These are phyloP conservation scores for Boletus sp. DNA, from an alignment of 1,284 basidiomycete genomes.

Conservation along the genomic window DNA sequence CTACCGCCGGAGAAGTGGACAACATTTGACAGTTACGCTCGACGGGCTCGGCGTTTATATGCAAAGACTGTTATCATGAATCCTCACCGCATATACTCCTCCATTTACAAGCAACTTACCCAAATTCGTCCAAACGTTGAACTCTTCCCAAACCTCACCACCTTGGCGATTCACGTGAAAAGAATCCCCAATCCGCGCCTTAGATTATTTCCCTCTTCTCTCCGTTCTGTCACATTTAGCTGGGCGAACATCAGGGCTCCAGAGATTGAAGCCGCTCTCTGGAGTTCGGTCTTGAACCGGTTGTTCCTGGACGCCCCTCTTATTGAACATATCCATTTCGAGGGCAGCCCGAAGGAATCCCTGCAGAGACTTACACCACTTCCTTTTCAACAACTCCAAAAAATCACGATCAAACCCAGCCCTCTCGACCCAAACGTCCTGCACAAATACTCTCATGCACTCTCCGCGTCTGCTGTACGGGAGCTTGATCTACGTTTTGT, in stretches of 20 bases:
- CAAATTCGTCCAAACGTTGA: slow-evolving; percentile 26
- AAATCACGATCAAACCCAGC: slow-evolving; percentile 24
- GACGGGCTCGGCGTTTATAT: slow-evolving; percentile 22
- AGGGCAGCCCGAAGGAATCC: slow-evolving; percentile 28
- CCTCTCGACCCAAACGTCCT: slow-evolving; percentile 26
- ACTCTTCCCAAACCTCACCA: slow-evolving; percentile 28
- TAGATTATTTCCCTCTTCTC: slow-evolving; percentile 25
- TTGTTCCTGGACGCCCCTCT: slow-evolving; percentile 21
- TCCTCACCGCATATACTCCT: slow-evolving; percentile 29
- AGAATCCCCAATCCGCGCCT: slow-evolving; percentile 8
- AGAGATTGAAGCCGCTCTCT: slow-evolving; percentile 20
- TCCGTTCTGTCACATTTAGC: slow-evolving; percentile 20
- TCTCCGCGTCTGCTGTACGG: slow-evolving; percentile 20
- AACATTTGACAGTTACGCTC: slow-evolving; percentile 25
- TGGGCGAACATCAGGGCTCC: slow-evolving; percentile 21
- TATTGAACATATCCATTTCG: slow-evolving; percentile 23
- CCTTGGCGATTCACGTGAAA: slow-evolving; percentile 21
- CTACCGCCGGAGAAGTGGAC: slow-evolving; percentile 20
- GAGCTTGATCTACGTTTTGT: slow-evolving; percentile 27
- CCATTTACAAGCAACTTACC: slow-evolving; percentile 28
- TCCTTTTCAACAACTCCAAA: slow-evolving; percentile 22
- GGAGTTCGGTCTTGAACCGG: slow-evolving; percentile 22
- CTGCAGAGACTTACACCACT: slow-evolving; percentile 19
- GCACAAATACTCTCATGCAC: slow-evolving; percentile 26
- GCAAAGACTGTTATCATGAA: slow-evolving; percentile 27